Evolutionary conservation across 208 protist species (phyloP), one percentile per base, ranked within the genome.

Genomic region (Leishmania martiniquensis): DNA sequence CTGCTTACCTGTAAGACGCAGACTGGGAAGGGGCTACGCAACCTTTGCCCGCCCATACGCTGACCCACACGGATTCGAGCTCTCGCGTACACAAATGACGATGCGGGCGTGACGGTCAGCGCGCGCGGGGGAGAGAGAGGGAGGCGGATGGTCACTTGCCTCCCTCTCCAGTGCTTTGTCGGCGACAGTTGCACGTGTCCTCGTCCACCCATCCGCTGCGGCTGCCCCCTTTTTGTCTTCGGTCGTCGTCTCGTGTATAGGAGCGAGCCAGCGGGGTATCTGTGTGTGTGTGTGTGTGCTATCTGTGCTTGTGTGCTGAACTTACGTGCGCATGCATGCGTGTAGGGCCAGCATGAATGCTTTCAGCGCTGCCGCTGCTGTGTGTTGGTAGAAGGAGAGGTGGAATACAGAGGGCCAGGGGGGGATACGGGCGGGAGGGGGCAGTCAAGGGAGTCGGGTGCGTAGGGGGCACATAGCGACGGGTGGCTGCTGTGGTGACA

Each of bases 211-310:
- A 9, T 42, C 29, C 29, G 57, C 15, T 63, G 29, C 29, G 57
- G 29, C 57, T 63, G 29, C 22, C 10, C 29, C 20, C 42, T n/a
- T 69, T 32, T 29, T 17, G 25, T 69, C 9, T 69, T 49, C 63
- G 15, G 20, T 69, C 4, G 22, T 44, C 4, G 25, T 29, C 22
- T 29, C 65, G 1, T 44, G 65, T 22, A 15, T 37, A 51, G 22
- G 22, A 49, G 22, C 22, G 37, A 34, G 2, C 22, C 25, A 49
- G 65, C 22, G 25, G 5, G 2, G 20, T 49, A 29, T 45, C 32
- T 60, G 52, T 60, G 17, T 51, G 65, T 69, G 69, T 45, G 32
- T 72, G 65, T 47, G n/a, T n/a, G n/a, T 55, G 25, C 55, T 20
- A n/a, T n/a, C 32, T 60, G 0, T n/a, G 25, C n/a, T 34, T 10